Percentiles rank a stretch among this genome's conserved stretches.
Conservation (phyloP, 225 moss, liverwort and hornwort species). For the Sphagnum tenellum region DNA sequence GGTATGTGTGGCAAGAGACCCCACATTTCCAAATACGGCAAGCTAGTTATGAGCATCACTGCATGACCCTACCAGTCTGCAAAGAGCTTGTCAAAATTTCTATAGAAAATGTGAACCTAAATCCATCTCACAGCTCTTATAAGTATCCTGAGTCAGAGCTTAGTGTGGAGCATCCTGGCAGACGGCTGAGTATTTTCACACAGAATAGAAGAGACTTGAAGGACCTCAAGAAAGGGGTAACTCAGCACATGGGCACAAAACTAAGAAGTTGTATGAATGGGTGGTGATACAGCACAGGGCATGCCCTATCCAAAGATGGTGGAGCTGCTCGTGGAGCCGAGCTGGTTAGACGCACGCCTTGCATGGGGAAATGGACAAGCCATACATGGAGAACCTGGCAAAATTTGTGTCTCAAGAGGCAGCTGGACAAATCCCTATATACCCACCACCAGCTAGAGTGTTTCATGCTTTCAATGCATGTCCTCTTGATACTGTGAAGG, state of each 20-base stretch:
- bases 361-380: slow-evolving; percentile 21
- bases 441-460: slow-evolving; percentile 27
- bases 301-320: slow-evolving; percentile 19
- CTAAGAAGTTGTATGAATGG: background rate
- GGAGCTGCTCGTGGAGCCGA: slow-evolving; percentile 33
- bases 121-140: background rate
- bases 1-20: slow-evolving; percentile 12
- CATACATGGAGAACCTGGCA: slow-evolving; percentile 22
- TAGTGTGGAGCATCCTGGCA: background rate
- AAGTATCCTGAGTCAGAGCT: background rate
- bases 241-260: no score
- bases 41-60: background rate
- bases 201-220: background rate
- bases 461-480: slow-evolving; percentile 53
- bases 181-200: no score
- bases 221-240: background rate
- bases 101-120: background rate
- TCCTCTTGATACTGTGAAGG: slow-evolving; percentile 46
- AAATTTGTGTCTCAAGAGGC: slow-evolving; percentile 31
- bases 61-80: background rate
- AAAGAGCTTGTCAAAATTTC: no score
- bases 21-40: background rate
- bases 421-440: slow-evolving; percentile 26
- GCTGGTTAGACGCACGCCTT: slow-evolving; percentile 34
- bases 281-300: slow-evolving; percentile 14